phyloP scores from a whole-genome alignment of 768 basidiomycete species.

The Leccinum imitatum region DNA sequence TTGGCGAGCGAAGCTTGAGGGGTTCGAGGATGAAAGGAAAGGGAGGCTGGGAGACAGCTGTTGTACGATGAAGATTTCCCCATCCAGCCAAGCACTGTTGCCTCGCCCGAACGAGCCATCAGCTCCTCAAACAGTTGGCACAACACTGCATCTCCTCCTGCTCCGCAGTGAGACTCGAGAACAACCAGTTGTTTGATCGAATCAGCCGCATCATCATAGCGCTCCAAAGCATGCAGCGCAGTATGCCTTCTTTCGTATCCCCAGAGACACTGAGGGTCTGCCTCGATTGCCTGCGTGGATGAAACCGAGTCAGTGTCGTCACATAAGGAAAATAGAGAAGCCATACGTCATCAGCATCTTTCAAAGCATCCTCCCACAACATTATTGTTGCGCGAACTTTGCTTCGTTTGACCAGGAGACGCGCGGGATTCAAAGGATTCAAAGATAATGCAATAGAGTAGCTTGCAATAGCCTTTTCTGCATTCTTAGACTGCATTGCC shows the following conservation, averaged over 20 bases:
- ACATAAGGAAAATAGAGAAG: too few species aligned
- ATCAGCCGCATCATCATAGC: background rate
- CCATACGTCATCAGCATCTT: background rate
- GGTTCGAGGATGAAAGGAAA: too few species aligned
- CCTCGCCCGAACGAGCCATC: too few species aligned
- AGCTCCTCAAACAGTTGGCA: too few species aligned
- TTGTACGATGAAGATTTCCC: too few species aligned
- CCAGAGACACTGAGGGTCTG: background rate
- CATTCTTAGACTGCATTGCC: background rate
- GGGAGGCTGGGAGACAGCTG: too few species aligned
- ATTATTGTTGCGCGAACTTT: background rate
- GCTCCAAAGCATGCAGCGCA: background rate
- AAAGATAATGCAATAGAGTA: background rate
- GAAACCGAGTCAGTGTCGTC: background rate
- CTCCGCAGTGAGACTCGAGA: too few species aligned
- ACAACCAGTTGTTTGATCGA: background rate
- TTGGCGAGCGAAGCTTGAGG: too few species aligned
- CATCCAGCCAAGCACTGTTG: too few species aligned
- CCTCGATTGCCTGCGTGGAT: background rate
- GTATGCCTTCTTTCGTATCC: constrained; percentile 5
- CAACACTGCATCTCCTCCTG: too few species aligned
- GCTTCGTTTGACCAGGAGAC: constrained; percentile 12
- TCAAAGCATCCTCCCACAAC: constrained; percentile 10
- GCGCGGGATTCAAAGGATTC: background rate
- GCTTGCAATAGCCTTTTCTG: background rate